These are phyloP conservation scores for Coleophoma crateriformis DNA, from an alignment of 2,329 filamentous ascomycete genomes.

Conservation along the genomic window DNA sequence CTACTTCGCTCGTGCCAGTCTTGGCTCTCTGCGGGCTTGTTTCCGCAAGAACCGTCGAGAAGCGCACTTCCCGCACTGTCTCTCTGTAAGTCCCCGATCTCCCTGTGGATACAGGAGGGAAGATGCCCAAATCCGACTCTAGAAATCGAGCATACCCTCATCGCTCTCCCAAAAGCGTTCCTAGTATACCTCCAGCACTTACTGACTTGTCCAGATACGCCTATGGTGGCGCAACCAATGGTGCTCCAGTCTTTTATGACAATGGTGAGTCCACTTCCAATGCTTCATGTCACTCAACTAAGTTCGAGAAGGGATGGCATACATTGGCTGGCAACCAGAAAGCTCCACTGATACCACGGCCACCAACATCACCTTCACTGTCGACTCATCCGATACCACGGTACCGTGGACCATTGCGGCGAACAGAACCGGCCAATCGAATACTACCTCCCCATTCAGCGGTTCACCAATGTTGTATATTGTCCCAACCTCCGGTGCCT, in stretches of 20 bases:
- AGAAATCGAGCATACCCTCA: too few species aligned
- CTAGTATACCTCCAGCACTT: too few species aligned
- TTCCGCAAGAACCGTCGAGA: constrained; percentile 49
- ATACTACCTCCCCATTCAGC: constrained; percentile 12
- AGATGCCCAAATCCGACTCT: too few species aligned
- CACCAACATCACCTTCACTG: constrained; percentile 25
- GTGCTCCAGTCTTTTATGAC: constrained; percentile 25
- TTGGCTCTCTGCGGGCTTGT: constrained; percentile 30
- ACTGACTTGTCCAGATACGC: constrained; percentile 12
- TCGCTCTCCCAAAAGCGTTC: too few species aligned
- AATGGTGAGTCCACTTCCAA: constrained; percentile 22
- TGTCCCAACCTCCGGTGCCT: constrained; percentile 15
- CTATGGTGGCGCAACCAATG: constrained; percentile 23
- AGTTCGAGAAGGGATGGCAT: constrained; percentile 23
- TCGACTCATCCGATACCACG: constrained; percentile 15
- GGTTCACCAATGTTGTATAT: constrained; percentile 16
- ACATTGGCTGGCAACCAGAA: constrained; percentile 18
- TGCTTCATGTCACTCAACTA: neutral
- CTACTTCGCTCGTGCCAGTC: constrained; percentile 33
- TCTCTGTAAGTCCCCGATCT: constrained; percentile 6
- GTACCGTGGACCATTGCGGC: constrained; percentile 16
- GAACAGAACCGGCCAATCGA: constrained; percentile 13
- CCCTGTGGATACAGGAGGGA: too few species aligned
- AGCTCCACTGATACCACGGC: constrained; percentile 13
- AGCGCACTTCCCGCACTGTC: constrained; percentile 29